phyloP scores from a whole-genome alignment of 2,329 filamentous ascomycete genomes.

The Fusarium pseudograminearum region DNA sequence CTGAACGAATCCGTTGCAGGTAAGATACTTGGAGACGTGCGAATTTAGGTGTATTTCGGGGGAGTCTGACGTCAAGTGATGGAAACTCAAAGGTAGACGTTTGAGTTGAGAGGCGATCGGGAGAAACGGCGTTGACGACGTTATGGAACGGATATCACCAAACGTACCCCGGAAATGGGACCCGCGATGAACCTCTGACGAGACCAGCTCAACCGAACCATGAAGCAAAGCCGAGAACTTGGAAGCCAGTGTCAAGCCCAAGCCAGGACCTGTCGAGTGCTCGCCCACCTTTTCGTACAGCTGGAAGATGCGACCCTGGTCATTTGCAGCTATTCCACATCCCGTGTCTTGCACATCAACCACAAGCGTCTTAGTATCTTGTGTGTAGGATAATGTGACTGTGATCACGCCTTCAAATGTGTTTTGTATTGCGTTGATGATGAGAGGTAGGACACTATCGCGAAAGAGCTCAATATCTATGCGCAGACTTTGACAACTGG shows the following conservation, averaged over 20 bases:
- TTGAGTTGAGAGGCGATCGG: background rate
- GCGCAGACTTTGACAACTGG: conserved; percentile 48
- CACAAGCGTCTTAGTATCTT: conserved; percentile 49
- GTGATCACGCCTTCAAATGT: conserved; percentile 53
- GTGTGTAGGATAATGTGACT: conserved; percentile 49
- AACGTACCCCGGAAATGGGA: conserved; percentile 55
- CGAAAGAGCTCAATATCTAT: conserved; percentile 56
- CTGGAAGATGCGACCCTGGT: conserved; percentile 57
- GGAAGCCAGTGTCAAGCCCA: conserved; percentile 57
- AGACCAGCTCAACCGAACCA: conserved; percentile 54
- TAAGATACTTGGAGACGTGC: conserved; percentile 18
- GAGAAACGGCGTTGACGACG: background rate
- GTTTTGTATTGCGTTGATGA: conserved; percentile 58
- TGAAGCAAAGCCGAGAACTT: conserved; percentile 57
- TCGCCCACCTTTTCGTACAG: conserved; percentile 57
- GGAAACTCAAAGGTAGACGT: conserved; percentile 19
- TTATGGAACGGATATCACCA: conserved; percentile 7
- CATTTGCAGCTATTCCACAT: conserved; percentile 52
- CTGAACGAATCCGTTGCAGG: conserved; percentile 2
- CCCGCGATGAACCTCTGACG: conserved; percentile 51
- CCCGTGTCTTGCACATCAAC: conserved; percentile 60
- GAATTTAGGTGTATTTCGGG: background rate
- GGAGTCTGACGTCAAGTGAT: background rate
- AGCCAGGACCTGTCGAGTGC: conserved; percentile 55
- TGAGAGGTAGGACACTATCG: conserved; percentile 57